Base-by-base conservation (phyloP, 2,329 filamentous ascomycete species). In the Kalmusia sp. region DNA sequence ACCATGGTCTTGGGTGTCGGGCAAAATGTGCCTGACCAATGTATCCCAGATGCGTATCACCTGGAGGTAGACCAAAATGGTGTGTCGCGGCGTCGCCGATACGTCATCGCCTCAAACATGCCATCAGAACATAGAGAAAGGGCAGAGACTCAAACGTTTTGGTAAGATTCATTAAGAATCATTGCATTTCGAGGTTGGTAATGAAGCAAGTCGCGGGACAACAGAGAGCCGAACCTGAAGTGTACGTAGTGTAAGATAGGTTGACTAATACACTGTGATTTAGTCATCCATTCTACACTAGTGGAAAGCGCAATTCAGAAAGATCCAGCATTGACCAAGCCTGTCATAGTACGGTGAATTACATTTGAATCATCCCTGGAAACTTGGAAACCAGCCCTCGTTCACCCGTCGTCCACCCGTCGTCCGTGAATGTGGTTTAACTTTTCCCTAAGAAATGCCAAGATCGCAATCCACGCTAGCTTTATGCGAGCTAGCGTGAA, bases 61-160 rank as follows among this genome's bases (percentile, higher is more conserved):
- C 3, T 54, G 41, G 33, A 49, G 37, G 19, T 39, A 28, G 40
- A 14, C 46, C 41, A 49, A 53, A 30, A 34, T 39, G 19, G 38
- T 21, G 17, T 52, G 46, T 50, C 49, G 44, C 43, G 43, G 48
- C 48, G 19, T 54, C 27, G 47, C 22, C 44, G 39, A 39, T 25
- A 41, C 35, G 49, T 49, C 49, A 52, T 38, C 21, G 25, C 46
- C 30, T 27, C 54, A 52, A 60, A 48, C 57, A 48, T 46, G 30
- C 34, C 39, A 15, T 14, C 17, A 44, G 24, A 14, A 25, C 34
- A 31, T 41, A 52, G 27, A 37, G 34, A 24, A 54, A 46, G 39
- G 49, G 35, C 51, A 28, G 57, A 50, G 11, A 17, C 34, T 47
- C 6, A 43, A 27, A 14, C 33, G 53, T 44, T n/a, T n/a, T n/a